Base-by-base conservation (phyloP, 441 rosid genomes). In the Metrosideros polymorpha region DNA sequence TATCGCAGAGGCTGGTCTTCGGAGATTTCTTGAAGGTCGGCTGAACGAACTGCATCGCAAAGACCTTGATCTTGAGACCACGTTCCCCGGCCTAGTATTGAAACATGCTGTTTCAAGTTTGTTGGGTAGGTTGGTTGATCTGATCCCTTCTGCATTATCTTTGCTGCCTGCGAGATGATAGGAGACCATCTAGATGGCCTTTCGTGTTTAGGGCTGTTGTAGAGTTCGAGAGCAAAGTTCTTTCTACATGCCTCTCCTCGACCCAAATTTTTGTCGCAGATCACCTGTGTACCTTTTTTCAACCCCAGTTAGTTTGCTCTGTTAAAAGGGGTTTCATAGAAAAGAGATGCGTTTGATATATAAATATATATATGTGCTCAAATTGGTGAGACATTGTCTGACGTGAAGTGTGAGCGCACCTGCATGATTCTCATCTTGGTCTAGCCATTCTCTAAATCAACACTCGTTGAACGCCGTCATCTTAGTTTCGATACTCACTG, bases 1-100 rank as follows among this genome's bases (percentile, higher is more conserved):
- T 83, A 85, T 95, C 25, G 92, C 96, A 1, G 98, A 95, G 89
- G 94, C 93, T 84, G 94, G 97, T 85, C 93, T 98, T 39, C 51
- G 89, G 66, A 93, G 94, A 87, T 97, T 86, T 88, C 88, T 97
- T 91, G 95, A 92, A 90, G 92, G 90, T 87, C 94, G 93, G 90
- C 93, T 92, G 43, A 90, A 91, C 50, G 85, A 88, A 30, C 27
- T 91, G 10, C 90, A 92, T 57, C 88, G 50, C 4, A 91, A 90
- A 5, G 92, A 89, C 85, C 45, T 85, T 49, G 75, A 83, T 51
- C 82, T 39, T 0, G 93, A 92, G 24, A 93, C 86, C 52, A 71
- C 29, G 14, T 86, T 89, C 82, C 84, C 88, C 6, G 61, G 87
- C 59, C 90, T 88, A 86, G 85, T 86, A 55, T 83, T 97, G 77